Conservation (phyloP, 2,329 filamentous ascomycete genomes). For the Alternaria consortialis region DNA sequence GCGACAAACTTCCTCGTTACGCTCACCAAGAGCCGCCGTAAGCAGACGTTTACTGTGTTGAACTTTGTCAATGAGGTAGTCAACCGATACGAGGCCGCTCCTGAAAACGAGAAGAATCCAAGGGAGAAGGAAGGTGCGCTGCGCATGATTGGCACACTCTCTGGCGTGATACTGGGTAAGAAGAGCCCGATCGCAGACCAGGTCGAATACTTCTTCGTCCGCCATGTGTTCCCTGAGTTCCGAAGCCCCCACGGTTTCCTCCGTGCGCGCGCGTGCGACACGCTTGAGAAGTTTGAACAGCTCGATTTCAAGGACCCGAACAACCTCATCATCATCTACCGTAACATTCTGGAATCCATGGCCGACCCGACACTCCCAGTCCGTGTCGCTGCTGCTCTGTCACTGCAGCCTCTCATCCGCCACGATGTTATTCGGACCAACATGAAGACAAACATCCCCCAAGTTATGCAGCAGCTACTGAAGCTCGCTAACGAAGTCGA, state of each 20-base stretch:
- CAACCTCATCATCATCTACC: conserved; percentile 95
- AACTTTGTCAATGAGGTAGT: conserved; percentile 96
- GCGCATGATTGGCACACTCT: conserved; percentile 95
- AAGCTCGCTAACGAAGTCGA: conserved; percentile 98
- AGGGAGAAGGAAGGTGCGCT: conserved; percentile 95
- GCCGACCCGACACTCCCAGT: conserved; percentile 92
- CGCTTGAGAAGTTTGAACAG: conserved; percentile 96
- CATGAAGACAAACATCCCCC: conserved; percentile 98
- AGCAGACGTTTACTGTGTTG: conserved; percentile 94
- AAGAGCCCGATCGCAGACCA: conserved; percentile 98
- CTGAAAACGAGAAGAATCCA: conserved; percentile 90
- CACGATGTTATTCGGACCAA: conserved; percentile 92
- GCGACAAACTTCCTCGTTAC: conserved; percentile 97
- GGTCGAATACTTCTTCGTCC: conserved; percentile 97
- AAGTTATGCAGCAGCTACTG: conserved; percentile 98
- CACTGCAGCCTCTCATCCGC: conserved; percentile 92
- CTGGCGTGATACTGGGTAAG: conserved; percentile 93
- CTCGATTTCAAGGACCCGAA: conserved; percentile 96
- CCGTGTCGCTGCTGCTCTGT: conserved; percentile 90
- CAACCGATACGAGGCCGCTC: conserved; percentile 85
- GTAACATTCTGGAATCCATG: conserved; percentile 97
- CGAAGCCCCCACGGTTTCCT: conserved; percentile 90
- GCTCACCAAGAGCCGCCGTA: conserved; percentile 90
- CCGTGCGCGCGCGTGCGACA: conserved; percentile 93
- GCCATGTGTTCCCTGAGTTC: conserved; percentile 98